These are phyloP conservation scores for Pestalotiopsis sp. DNA, from an alignment of 2,329 filamentous ascomycete species.

Conservation along the genomic window DNA sequence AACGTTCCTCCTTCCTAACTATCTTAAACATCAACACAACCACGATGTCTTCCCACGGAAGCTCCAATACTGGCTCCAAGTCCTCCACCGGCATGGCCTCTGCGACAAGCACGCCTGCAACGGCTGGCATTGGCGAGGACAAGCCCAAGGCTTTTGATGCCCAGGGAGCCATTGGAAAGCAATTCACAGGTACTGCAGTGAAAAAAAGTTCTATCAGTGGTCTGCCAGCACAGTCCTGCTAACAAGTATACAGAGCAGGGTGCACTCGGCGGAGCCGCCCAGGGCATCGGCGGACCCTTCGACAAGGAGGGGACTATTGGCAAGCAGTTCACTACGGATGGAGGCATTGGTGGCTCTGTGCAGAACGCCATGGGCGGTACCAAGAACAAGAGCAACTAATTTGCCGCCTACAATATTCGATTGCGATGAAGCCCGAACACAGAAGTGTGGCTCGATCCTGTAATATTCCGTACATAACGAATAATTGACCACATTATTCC, in stretches of 20 bases:
- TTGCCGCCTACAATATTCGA: neutral
- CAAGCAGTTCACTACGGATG: conserved; percentile 56
- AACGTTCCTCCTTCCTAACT: neutral
- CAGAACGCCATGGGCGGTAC: conserved; percentile 47
- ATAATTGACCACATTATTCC: neutral
- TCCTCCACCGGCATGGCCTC: conserved; percentile 29
- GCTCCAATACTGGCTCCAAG: conserved; percentile 34
- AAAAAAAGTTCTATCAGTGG: neutral
- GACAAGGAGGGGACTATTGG: conserved; percentile 55
- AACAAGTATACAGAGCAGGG: conserved; percentile 39
- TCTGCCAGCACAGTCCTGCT: neutral
- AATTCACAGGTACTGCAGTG: conserved; percentile 50
- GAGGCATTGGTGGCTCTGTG: conserved; percentile 54
- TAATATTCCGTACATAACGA: neutral
- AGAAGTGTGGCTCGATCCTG: neutral
- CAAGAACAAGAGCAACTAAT: conserved; percentile 32
- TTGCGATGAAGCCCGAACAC: neutral
- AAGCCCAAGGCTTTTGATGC: conserved; percentile 49
- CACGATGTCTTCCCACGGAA: conserved; percentile 32
- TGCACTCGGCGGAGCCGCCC: conserved; percentile 50
- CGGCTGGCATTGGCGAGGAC: conserved; percentile 30
- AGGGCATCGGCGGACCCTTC: conserved; percentile 53
- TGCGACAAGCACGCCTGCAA: conserved; percentile 31
- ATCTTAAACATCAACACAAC: neutral
- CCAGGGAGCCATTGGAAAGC: conserved; percentile 54